phyloP scores from a whole-genome alignment of 768 basidiomycete species.

The Gloeopeniophorella convolvens region DNA sequence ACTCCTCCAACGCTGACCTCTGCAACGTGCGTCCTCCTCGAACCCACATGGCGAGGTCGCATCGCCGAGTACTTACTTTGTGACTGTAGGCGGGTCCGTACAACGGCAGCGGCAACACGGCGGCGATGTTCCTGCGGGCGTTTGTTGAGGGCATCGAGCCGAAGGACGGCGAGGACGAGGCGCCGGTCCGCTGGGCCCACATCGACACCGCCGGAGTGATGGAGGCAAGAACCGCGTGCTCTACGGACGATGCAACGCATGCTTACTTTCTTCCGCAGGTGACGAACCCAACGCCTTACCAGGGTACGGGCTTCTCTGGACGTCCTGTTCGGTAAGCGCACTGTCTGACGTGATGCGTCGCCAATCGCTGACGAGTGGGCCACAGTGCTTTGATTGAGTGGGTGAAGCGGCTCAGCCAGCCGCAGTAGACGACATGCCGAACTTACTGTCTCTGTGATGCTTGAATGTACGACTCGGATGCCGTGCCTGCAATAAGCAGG shows the following conservation, averaged over 20 bases:
- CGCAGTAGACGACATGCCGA: too few species aligned
- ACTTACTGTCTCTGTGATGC: too few species aligned
- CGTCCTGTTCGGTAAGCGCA: conserved; percentile 62
- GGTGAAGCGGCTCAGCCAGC: conserved; percentile 14
- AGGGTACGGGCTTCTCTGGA: conserved; percentile 73
- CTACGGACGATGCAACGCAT: neutral
- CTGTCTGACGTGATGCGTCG: neutral
- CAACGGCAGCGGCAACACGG: conserved; percentile 71
- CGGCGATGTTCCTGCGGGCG: conserved; percentile 80
- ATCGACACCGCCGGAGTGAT: conserved; percentile 77
- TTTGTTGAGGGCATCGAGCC: conserved; percentile 72
- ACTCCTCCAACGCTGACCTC: conserved; percentile 72
- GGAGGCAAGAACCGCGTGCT: conserved; percentile 43
- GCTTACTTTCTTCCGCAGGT: conserved; percentile 30
- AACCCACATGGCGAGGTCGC: too few species aligned
- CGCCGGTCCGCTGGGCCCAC: conserved; percentile 75
- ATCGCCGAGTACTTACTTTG: too few species aligned
- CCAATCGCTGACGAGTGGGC: neutral
- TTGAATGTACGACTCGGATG: too few species aligned
- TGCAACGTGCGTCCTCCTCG: conserved; percentile 49
- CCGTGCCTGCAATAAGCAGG: too few species aligned
- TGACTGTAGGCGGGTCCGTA: conserved; percentile 47
- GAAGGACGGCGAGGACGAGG: conserved; percentile 43
- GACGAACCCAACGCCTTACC: conserved; percentile 51
- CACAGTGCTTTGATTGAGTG: conserved; percentile 19